These are phyloP conservation scores for Saccharomyces pastorianus DNA, from an alignment of 1,139 yeast genomes.

Conservation along the genomic window DNA sequence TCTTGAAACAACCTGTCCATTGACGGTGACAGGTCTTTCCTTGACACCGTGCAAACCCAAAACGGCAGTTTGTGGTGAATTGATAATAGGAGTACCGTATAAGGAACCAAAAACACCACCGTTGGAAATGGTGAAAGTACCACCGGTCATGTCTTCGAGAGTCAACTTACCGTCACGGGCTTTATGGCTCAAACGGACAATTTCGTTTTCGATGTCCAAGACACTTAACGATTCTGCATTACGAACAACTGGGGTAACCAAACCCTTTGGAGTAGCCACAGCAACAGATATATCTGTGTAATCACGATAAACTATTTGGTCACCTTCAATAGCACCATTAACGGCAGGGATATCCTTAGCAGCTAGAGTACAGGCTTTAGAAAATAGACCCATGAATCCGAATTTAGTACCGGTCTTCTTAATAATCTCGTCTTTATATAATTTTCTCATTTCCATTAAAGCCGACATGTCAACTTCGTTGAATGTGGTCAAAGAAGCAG, in stretches of 20 bases:
- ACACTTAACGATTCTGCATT: conserved; percentile 90
- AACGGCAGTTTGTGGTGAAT: conserved; percentile 97
- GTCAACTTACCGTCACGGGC: conserved; percentile 97
- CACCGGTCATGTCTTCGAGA: conserved; percentile 98
- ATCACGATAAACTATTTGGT: conserved; percentile 92
- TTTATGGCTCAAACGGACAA: conserved; percentile 71
- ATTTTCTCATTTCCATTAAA: conserved; percentile 87
- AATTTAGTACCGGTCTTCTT: conserved; percentile 91
- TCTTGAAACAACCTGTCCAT: conserved; percentile 92
- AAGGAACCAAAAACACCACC: conserved; percentile 99
- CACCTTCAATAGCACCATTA: conserved; percentile 91
- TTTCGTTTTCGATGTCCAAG: conserved; percentile 84
- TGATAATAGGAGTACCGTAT: conserved; percentile 97
- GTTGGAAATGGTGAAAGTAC: conserved; percentile 96
- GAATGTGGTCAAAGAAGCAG: conserved; percentile 96
- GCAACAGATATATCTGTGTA: conserved; percentile 94
- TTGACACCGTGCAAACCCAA: conserved; percentile 96
- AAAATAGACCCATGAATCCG: conserved; percentile 98
- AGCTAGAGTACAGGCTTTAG: conserved; percentile 89
- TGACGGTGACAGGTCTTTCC: conserved; percentile 94
- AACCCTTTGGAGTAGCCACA: conserved; percentile 98
- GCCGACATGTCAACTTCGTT: conserved; percentile 97
- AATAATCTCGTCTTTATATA: conserved; percentile 92
- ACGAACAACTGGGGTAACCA: conserved; percentile 96
- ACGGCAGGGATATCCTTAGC: conserved; percentile 93